A percentile compares a stretch with the other conserved stretches of the same genome.
Conservation (phyloP, 345 rosid species). For the Acer negundo region DNA sequence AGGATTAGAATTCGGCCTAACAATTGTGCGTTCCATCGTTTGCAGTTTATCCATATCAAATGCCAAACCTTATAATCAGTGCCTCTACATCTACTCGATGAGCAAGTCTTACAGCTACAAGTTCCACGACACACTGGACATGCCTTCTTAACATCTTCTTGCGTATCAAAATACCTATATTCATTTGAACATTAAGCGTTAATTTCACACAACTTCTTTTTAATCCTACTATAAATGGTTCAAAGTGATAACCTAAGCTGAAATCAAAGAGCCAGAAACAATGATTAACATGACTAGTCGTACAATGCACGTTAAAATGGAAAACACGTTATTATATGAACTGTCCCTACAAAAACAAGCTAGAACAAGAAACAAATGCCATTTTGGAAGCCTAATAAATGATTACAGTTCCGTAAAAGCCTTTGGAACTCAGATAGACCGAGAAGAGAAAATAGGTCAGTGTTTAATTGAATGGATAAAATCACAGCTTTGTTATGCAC, state of each 20-base stretch:
- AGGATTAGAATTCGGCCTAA: constrained; percentile 11
- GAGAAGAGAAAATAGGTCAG: not conserved
- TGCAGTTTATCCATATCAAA: constrained; percentile 25
- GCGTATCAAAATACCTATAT: constrained; percentile 58
- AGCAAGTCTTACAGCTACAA: constrained; percentile 82
- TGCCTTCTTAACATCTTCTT: constrained; percentile 71
- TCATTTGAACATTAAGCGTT: constrained; percentile 25
- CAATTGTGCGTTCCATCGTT: constrained; percentile 18
- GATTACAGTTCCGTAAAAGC: not conserved
- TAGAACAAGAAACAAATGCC: not conserved
- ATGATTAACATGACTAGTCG: not conserved
- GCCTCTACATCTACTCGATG: constrained; percentile 52
- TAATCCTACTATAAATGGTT: constrained; percentile 1
- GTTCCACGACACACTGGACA: constrained; percentile 89
- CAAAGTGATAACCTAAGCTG: not conserved
- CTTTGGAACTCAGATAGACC: not conserved
- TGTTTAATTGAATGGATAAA: not conserved
- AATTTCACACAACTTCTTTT: constrained; percentile 10
- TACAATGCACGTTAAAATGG: not conserved
- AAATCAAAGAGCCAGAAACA: not conserved
- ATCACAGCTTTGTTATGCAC: not conserved
- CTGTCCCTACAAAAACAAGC: not conserved
- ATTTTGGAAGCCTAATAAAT: not conserved
- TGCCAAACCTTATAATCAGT: constrained; percentile 75
- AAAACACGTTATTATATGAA: not conserved